A percentile compares a stretch with the other conserved stretches of the same genome.
Evolutionary conservation across 345 rosid species (phyloP).

Genomic region (Salix viminalis): DNA sequence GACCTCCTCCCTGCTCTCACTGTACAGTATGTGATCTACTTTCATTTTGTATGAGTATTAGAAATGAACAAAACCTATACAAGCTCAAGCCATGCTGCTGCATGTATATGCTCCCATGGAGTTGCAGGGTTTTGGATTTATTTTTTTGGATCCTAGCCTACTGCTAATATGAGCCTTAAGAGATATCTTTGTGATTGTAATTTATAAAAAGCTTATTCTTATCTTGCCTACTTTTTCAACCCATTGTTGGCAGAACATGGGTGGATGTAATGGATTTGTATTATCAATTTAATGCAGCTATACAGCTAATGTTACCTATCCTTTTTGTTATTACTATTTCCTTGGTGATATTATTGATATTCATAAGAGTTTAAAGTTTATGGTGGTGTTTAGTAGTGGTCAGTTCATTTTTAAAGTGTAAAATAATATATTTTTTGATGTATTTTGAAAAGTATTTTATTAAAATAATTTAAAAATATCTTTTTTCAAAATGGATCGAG

Average conservation of each 20-base stretch:
- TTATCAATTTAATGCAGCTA: not conserved
- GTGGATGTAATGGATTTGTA: not conserved
- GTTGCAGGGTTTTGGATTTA: conserved; percentile 38
- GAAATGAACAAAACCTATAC: conserved; percentile 11
- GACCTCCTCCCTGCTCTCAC: conserved; percentile 1
- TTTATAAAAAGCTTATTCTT: conserved; percentile 9
- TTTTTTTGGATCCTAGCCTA: conserved; percentile 44
- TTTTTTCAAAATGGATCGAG: too few relatives aligned
- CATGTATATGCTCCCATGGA: conserved; percentile 7
- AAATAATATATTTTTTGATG: too few relatives aligned
- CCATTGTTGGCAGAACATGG: not conserved
- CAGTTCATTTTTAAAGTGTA: too few relatives aligned
- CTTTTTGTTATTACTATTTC: not conserved
- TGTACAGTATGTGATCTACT: conserved; percentile 24
- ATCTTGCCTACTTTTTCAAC: too few relatives aligned
- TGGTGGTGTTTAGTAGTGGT: too few relatives aligned
- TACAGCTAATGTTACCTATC: not conserved
- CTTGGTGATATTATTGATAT: too few relatives aligned
- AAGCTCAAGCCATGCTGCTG: not conserved
- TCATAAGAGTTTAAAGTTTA: too few relatives aligned
- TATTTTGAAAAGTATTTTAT: too few relatives aligned
- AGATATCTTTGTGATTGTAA: conserved; percentile 10
- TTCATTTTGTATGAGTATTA: conserved; percentile 6
- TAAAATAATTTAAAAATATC: too few relatives aligned
- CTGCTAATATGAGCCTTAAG: conserved; percentile 15